Conservation (phyloP, 176 grass and related monocot species). For the Poa pratensis region DNA sequence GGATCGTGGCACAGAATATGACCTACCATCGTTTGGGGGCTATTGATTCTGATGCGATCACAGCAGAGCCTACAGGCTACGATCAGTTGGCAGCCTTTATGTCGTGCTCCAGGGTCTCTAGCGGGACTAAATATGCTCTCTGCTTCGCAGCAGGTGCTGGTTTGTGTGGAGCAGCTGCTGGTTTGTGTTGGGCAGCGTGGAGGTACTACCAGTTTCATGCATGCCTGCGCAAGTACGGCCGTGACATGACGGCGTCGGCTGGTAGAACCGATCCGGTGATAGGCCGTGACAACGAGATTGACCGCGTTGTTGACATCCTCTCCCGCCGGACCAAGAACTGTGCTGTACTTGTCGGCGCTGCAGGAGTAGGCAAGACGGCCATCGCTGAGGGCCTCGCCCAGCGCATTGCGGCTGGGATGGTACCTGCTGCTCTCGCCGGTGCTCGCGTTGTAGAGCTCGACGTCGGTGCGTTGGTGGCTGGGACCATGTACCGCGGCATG, state of each 20-base stretch:
- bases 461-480: neutral
- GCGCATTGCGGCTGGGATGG: neutral
- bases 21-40: too few relatives aligned
- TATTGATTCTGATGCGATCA: neutral
- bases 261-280: neutral
- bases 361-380: constrained; percentile 5
- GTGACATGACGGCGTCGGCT: neutral
- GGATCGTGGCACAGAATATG: too few relatives aligned
- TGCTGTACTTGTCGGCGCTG: neutral
- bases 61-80: neutral
- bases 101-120: neutral
- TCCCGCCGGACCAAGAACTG: neutral
- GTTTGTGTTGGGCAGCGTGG: neutral
- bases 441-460: neutral
- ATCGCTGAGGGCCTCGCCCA: neutral
- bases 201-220: neutral
- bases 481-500: neutral
- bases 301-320: neutral
- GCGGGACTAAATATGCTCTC: neutral
- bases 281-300: neutral
- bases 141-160: neutral
- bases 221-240: neutral
- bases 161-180: neutral
- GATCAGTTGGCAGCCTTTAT: neutral
- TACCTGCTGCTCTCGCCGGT: neutral